Conservation (phyloP, 2,329 filamentous ascomycete genomes). For the Didymella pinodella region DNA sequence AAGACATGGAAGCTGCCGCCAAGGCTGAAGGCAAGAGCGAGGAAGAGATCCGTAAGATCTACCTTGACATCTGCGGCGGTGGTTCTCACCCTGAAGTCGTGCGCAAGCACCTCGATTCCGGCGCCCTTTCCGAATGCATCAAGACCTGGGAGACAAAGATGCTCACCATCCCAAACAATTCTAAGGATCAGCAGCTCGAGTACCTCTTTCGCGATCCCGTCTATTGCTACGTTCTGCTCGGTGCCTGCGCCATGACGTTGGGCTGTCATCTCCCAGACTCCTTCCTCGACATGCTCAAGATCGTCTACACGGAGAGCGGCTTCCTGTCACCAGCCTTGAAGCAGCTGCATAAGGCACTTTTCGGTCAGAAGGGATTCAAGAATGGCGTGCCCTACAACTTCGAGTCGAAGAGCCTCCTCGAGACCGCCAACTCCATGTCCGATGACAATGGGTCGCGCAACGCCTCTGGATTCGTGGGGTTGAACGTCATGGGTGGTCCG, state of each 20-base stretch:
- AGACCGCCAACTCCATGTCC: background rate
- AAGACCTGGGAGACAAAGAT: background rate
- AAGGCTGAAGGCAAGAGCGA: background rate
- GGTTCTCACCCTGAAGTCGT: conserved; percentile 26
- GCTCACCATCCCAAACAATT: background rate
- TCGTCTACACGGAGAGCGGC: background rate
- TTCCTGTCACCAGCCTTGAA: background rate
- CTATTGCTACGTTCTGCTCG: background rate
- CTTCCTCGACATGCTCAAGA: background rate
- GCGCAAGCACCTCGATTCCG: conserved; percentile 30
- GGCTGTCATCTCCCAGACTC: background rate
- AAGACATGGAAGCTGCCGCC: background rate
- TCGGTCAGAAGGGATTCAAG: background rate
- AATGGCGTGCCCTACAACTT: background rate
- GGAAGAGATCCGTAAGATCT: background rate
- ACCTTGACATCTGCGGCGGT: conserved; percentile 13
- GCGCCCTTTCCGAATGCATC: conserved; percentile 24
- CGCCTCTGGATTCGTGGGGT: background rate
- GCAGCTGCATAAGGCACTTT: background rate
- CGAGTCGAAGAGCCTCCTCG: background rate
- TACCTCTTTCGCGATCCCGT: background rate
- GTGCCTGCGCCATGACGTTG: background rate
- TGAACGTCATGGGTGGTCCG: background rate
- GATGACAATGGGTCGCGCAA: background rate
- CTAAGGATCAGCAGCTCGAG: background rate